Evolutionary conservation across 2,329 filamentous ascomycete genomes (phyloP).

Genomic region (Fusarium kyushuense): DNA sequence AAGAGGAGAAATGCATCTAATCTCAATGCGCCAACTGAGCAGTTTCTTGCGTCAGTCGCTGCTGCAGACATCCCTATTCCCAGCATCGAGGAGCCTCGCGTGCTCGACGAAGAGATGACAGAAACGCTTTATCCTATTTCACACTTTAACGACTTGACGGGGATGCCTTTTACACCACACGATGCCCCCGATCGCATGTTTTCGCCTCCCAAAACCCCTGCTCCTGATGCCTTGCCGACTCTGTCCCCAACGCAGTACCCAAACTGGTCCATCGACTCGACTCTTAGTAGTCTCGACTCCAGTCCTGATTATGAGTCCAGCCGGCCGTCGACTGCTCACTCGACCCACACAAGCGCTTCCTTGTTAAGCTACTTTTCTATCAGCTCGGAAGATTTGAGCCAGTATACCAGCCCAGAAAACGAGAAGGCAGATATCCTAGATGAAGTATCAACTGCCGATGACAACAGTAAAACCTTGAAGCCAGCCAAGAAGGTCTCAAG

Average conservation of each 20-base stretch:
- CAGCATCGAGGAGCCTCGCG: constrained; percentile 70
- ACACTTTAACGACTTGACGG: constrained; percentile 52
- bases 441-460: constrained; percentile 46
- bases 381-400: constrained; percentile 66
- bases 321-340: constrained; percentile 69
- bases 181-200: constrained; percentile 57
- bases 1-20: constrained; percentile 67
- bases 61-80: constrained; percentile 73
- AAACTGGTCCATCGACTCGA: constrained; percentile 69
- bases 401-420: constrained; percentile 64
- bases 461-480: constrained; percentile 51
- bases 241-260: constrained; percentile 63
- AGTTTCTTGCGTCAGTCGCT: constrained; percentile 75
- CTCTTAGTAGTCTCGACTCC: constrained; percentile 68
- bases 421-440: constrained; percentile 46
- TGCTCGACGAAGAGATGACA: constrained; percentile 60
- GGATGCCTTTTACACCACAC: constrained; percentile 47
- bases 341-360: constrained; percentile 69
- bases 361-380: constrained; percentile 68
- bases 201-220: constrained; percentile 71
- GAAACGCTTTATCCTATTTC: constrained; percentile 54
- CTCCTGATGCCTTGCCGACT: constrained; percentile 59
- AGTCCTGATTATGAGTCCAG: constrained; percentile 70
- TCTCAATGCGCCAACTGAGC: constrained; percentile 69
- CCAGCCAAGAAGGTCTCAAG: constrained; percentile 33